phyloP scores from a whole-genome alignment of 202 grass and related monocot genomes.

The Bolboschoenoplectus hybrid region DNA sequence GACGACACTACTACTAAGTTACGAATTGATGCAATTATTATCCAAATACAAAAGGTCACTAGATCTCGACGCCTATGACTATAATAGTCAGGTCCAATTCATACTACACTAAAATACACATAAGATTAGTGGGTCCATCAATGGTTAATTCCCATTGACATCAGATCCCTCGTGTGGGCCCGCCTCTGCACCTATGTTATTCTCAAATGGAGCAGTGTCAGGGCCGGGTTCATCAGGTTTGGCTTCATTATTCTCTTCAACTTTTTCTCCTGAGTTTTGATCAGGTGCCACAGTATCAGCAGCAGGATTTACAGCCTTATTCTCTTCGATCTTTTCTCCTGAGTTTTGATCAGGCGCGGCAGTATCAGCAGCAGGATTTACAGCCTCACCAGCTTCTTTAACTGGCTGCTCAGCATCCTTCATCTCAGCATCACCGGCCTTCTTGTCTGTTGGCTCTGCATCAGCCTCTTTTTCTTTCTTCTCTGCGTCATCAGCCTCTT shows the following conservation, averaged over 20 bases:
- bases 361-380: constrained; percentile 5
- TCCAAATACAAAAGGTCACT: constrained; percentile 30
- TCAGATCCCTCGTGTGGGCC: constrained; percentile 3
- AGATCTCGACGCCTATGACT: constrained; percentile 1
- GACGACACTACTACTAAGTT: neutral
- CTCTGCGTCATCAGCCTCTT: constrained; percentile 50
- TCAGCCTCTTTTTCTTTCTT: constrained; percentile 57
- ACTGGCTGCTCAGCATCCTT: constrained; percentile 46
- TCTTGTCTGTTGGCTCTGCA: constrained; percentile 29
- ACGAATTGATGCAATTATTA: constrained; percentile 33
- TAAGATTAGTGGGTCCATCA: constrained; percentile 24
- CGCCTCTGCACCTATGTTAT: neutral
- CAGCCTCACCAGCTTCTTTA: constrained; percentile 44
- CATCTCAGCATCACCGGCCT: constrained; percentile 42
- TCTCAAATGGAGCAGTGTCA: neutral
- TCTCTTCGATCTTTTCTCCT: constrained; percentile 26
- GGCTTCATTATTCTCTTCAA: constrained; percentile 32
- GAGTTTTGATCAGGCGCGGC: neutral
- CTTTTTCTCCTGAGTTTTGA: constrained; percentile 23
- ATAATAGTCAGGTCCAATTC: constrained; percentile 33
- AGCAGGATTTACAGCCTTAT: constrained; percentile 25
- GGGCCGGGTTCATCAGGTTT: neutral
- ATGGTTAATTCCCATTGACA: constrained; percentile 23
- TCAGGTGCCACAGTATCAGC: neutral
- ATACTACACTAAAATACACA: constrained; percentile 37